Conservation (phyloP, 2,329 filamentous ascomycete species). For the Penicillium sp. region DNA sequence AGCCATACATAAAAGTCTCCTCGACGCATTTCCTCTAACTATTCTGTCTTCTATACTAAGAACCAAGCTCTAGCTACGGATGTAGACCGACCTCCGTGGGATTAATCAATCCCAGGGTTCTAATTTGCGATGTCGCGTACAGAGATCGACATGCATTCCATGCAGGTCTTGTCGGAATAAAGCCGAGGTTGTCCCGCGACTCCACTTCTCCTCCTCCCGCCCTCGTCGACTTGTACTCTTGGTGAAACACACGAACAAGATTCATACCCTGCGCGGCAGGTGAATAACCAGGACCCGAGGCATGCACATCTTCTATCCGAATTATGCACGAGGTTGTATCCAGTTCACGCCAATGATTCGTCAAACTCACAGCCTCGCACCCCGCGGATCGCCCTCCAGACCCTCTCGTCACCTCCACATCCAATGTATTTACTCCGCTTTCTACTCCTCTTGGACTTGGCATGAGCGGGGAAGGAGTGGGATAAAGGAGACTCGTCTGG, state of each 20-base stretch:
- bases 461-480: neutral
- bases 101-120: too few relatives aligned
- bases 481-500: neutral
- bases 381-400: neutral
- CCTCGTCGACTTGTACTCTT: neutral
- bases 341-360: neutral
- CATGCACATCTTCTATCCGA: neutral
- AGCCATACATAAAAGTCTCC: too few relatives aligned
- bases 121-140: too few relatives aligned
- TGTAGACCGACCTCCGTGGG: too few relatives aligned
- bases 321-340: neutral
- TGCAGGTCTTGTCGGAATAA: too few relatives aligned
- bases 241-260: neutral
- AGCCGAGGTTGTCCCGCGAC: neutral
- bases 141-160: too few relatives aligned
- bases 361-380: neutral
- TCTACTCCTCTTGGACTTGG: neutral
- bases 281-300: neutral
- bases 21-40: too few relatives aligned
- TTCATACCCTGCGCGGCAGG: neutral
- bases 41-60: too few relatives aligned
- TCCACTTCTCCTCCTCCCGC: neutral
- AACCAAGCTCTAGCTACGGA: too few relatives aligned
- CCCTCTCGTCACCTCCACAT: neutral
- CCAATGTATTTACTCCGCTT: neutral